A percentile compares a stretch with the other conserved stretches of the same genome.
These are phyloP conservation scores for Pythium insidiosum DNA, from an alignment of 352 stramenopile genomes.

Conservation along the genomic window DNA sequence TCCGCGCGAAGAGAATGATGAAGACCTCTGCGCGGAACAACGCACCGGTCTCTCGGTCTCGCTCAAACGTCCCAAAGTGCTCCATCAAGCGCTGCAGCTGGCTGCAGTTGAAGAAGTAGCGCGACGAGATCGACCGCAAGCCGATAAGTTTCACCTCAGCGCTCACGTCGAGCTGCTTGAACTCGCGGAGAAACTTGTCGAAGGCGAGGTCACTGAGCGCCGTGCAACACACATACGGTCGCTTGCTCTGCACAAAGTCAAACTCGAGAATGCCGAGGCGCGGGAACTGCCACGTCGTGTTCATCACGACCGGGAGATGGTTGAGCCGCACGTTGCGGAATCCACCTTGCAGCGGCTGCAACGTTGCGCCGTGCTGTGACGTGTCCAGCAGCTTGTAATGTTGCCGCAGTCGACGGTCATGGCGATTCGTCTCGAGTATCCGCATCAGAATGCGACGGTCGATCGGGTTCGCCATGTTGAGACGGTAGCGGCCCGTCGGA, in stretches of 20 bases:
- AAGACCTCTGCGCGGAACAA: slow-evolving; percentile 65
- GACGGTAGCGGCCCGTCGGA: slow-evolving; percentile 48
- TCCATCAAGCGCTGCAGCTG: slow-evolving; percentile 72
- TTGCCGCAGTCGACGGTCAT: slow-evolving; percentile 39
- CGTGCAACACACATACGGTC: slow-evolving; percentile 46
- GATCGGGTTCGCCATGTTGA: slow-evolving; percentile 65
- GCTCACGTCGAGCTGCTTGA: slow-evolving; percentile 55
- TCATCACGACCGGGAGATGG: slow-evolving; percentile 43
- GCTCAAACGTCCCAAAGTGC: slow-evolving; percentile 69
- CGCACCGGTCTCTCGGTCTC: slow-evolving; percentile 33
- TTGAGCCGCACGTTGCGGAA: slow-evolving; percentile 64
- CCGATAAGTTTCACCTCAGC: slow-evolving; percentile 63
- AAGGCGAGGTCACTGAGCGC: slow-evolving; percentile 56
- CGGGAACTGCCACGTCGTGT: slow-evolving; percentile 47
- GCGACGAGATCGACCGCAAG: slow-evolving; percentile 54
- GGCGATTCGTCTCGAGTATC: slow-evolving; percentile 57
- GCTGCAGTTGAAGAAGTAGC: slow-evolving; percentile 66
- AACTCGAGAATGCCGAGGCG: slow-evolving; percentile 60
- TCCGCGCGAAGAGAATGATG: slow-evolving; percentile 54
- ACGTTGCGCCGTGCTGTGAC: slow-evolving; percentile 35
- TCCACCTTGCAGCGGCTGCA: slow-evolving; percentile 29
- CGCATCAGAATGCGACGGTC: slow-evolving; percentile 68
- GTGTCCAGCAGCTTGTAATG: slow-evolving; percentile 54
- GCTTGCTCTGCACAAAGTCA: slow-evolving; percentile 57
- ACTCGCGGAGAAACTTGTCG: slow-evolving; percentile 71